Conservation (phyloP, 495 filamentous ascomycete genomes). For the Chaetomium fimeti region DNA sequence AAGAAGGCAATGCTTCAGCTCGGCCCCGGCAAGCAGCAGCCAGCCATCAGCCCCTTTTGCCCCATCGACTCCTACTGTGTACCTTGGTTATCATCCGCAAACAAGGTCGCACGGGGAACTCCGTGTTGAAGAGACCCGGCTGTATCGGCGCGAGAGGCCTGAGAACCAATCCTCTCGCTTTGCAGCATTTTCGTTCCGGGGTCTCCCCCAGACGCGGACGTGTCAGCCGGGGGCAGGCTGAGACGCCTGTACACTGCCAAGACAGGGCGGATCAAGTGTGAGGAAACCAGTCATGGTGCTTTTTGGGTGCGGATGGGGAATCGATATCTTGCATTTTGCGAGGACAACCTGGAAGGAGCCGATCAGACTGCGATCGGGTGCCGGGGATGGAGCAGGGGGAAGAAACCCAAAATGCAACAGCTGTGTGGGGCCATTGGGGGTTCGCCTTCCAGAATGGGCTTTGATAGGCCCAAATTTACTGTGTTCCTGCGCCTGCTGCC, state of each 20-base stretch:
- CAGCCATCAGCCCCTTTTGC: neutral
- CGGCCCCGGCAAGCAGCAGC: too few species aligned
- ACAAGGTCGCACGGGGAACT: neutral
- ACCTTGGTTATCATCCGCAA: neutral
- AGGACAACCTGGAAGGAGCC: conserved; percentile 9
- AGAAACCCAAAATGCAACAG: conserved; percentile 10
- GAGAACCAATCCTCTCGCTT: neutral
- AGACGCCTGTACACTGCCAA: conserved; percentile 6
- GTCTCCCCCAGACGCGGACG: neutral
- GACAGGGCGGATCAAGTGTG: neutral
- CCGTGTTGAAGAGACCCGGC: neutral
- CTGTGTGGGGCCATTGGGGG: neutral
- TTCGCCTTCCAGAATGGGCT: too few species aligned
- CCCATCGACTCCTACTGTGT: neutral
- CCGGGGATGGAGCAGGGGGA: conserved; percentile 7
- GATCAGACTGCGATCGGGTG: conserved; percentile 20
- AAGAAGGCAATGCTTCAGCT: neutral
- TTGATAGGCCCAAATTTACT: neutral
- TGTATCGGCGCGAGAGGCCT: neutral
- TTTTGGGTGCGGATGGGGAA: neutral
- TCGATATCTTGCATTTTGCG: neutral
- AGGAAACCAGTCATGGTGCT: neutral
- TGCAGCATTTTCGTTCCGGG: neutral
- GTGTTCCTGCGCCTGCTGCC: neutral
- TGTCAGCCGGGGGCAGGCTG: conserved; percentile 6